Conservation (phyloP, 2,329 filamentous ascomycete genomes). For the Hysterium pulicare region DNA sequence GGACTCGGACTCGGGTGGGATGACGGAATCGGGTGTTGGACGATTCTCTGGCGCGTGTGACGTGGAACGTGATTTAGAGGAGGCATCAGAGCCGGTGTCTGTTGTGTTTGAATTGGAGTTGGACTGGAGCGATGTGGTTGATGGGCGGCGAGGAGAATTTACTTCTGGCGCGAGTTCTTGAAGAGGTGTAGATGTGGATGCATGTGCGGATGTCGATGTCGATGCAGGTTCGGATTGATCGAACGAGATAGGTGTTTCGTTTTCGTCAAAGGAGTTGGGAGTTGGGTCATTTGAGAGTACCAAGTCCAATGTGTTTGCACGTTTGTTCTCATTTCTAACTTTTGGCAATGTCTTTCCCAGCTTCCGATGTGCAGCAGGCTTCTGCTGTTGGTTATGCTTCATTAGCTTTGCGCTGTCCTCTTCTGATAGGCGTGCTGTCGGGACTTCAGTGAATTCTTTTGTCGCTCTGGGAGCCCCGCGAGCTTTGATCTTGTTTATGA, state of each 20-base stretch:
- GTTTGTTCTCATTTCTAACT: slow-evolving; percentile 11
- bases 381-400: slow-evolving; percentile 16
- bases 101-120: slow-evolving; percentile 17
- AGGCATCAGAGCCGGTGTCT: slow-evolving; percentile 10
- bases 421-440: slow-evolving; percentile 20
- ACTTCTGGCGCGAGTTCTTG: slow-evolving; percentile 24
- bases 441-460: slow-evolving; percentile 14
- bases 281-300: background rate
- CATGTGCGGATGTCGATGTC: slow-evolving; percentile 22
- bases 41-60: slow-evolving; percentile 9
- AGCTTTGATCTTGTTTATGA: slow-evolving; percentile 22
- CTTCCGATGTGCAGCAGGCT: background rate
- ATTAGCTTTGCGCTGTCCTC: slow-evolving; percentile 19
- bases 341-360: slow-evolving; percentile 23
- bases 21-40: slow-evolving; percentile 25
- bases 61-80: slow-evolving; percentile 14
- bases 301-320: slow-evolving; percentile 15
- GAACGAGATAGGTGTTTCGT: slow-evolving; percentile 12
- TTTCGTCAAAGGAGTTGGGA: slow-evolving; percentile 8
- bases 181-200: slow-evolving; percentile 19
- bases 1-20: slow-evolving; percentile 10
- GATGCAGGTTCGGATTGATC: slow-evolving; percentile 13
- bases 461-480: slow-evolving; percentile 12
- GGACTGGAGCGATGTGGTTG: slow-evolving; percentile 24
- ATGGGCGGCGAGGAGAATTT: slow-evolving; percentile 29